Percentiles rank a stretch among this genome's conserved stretches.
phyloP scores from a whole-genome alignment of 352 stramenopile species.

The Globisporangium splendens region DNA sequence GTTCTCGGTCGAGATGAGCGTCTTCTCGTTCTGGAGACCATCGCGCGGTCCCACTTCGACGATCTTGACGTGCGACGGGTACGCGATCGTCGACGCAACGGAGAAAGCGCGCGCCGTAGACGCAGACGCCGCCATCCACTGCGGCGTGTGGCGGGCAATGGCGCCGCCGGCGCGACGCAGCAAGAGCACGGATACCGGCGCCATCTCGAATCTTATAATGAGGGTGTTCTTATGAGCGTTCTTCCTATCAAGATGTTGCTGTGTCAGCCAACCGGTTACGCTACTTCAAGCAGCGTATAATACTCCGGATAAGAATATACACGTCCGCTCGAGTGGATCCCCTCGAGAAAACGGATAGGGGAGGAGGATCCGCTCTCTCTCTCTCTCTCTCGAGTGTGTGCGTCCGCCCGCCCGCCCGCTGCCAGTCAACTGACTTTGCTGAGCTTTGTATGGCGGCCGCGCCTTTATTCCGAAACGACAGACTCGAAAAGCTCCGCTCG shows the following conservation, averaged over 20 bases:
- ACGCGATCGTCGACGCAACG: slow-evolving; percentile 15
- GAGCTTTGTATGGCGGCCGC: not conserved
- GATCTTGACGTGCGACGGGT: slow-evolving; percentile 85
- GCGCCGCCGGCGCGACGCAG: not conserved
- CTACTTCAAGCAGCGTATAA: no score
- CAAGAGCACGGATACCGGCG: not conserved
- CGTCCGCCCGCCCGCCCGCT: not conserved
- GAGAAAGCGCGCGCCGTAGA: not conserved
- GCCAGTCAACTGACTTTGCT: slow-evolving; percentile 11
- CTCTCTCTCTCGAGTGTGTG: no score
- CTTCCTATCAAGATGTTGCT: no score
- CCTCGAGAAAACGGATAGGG: no score
- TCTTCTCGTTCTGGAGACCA: slow-evolving; percentile 95
- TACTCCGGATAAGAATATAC: no score
- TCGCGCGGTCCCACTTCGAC: slow-evolving; percentile 95
- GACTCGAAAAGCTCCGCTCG: slow-evolving; percentile 12
- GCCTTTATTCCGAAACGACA: slow-evolving; percentile 12
- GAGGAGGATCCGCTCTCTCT: no score
- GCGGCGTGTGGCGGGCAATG: not conserved
- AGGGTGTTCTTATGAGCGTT: slow-evolving; percentile 5
- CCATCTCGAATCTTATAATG: not conserved
- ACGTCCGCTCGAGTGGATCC: no score
- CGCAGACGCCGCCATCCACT: not conserved
- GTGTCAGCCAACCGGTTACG: no score
- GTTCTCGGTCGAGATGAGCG: slow-evolving; percentile 77